Evolutionary conservation across 2,329 filamentous ascomycete species (phyloP).

Genomic region (Venturia carpophila): DNA sequence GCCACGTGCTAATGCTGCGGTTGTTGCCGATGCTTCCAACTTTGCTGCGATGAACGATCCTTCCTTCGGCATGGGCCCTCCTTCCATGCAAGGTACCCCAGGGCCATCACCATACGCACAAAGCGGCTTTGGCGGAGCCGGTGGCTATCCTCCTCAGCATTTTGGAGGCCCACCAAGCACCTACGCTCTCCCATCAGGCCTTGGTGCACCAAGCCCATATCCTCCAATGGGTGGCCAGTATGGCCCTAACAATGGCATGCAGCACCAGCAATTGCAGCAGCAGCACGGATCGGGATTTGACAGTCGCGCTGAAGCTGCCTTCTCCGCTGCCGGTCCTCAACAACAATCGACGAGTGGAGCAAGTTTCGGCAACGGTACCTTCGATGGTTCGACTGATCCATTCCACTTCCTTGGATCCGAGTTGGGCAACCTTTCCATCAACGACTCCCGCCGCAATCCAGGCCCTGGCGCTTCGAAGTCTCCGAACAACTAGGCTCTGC

Average conservation of each 20-base stretch:
- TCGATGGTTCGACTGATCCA: constrained; percentile 61
- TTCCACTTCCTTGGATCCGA: constrained; percentile 72
- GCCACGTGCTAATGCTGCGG: constrained; percentile 83
- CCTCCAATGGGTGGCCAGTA: constrained; percentile 71
- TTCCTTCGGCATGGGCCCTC: constrained; percentile 73
- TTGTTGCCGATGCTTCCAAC: constrained; percentile 70
- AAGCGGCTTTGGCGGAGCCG: constrained; percentile 42
- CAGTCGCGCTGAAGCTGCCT: constrained; percentile 88
- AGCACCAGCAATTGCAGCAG: not conserved
- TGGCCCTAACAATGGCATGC: constrained; percentile 62
- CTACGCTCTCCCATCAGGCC: constrained; percentile 78
- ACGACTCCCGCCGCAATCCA: constrained; percentile 36
- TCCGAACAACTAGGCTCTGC: constrained; percentile 10
- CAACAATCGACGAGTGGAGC: constrained; percentile 9
- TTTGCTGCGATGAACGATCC: constrained; percentile 68
- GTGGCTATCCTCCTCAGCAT: constrained; percentile 59
- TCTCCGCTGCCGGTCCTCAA: constrained; percentile 70
- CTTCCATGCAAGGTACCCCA: constrained; percentile 79
- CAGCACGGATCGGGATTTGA: constrained; percentile 64
- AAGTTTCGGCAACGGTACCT: constrained; percentile 47
- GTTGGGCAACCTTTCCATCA: constrained; percentile 63
- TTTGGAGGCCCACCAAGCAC: constrained; percentile 83
- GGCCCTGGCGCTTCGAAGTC: constrained; percentile 17
- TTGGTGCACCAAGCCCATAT: constrained; percentile 73
- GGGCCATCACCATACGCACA: constrained; percentile 54